These are phyloP conservation scores for Dacryopinax primogenitus DNA, from an alignment of 768 basidiomycete genomes.

Conservation along the genomic window DNA sequence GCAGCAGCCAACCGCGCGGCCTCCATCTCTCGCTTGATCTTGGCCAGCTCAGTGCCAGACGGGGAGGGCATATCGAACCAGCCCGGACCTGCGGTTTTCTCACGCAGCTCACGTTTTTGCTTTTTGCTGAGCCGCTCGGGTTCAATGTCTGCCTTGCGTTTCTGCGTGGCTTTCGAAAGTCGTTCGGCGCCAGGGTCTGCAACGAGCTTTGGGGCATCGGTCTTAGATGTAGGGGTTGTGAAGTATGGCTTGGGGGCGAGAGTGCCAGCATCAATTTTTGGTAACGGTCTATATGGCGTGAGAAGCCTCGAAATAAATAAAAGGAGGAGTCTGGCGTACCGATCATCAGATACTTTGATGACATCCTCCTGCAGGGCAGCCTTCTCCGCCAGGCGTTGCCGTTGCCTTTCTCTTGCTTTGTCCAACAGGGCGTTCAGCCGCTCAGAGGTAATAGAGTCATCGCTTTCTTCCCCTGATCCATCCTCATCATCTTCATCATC, in stretches of 20 bases:
- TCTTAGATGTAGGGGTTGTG: slow-evolving; percentile 18
- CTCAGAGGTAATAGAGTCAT: slow-evolving; percentile 38
- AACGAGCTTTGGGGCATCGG: slow-evolving; percentile 35
- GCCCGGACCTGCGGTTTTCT: slow-evolving; percentile 58
- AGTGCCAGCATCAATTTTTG: slow-evolving; percentile 49
- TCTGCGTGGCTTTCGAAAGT: slow-evolving; percentile 39
- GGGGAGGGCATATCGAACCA: slow-evolving; percentile 89
- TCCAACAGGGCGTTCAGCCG: slow-evolving; percentile 52
- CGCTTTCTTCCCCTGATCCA: neutral
- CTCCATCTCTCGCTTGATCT: slow-evolving; percentile 72
- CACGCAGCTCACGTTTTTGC: slow-evolving; percentile 61
- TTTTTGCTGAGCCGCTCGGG: slow-evolving; percentile 61
- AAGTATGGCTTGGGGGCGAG: slow-evolving; percentile 53
- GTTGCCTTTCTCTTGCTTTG: slow-evolving; percentile 46
- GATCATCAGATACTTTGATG: slow-evolving; percentile 2
- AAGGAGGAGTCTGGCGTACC: neutral
- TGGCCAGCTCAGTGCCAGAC: slow-evolving; percentile 61
- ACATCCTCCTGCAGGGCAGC: slow-evolving; percentile 30
- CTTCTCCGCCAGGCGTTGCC: slow-evolving; percentile 28
- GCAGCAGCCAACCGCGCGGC: slow-evolving; percentile 75
- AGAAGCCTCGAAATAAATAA: neutral
- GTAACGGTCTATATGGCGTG: slow-evolving; percentile 38
- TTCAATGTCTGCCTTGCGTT: slow-evolving; percentile 42
- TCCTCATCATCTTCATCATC: slow-evolving; percentile 1
- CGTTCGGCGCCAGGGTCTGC: slow-evolving; percentile 51